These are phyloP conservation scores for Akanthomyces lecanii DNA, from an alignment of 2,329 filamentous ascomycete species.

Conservation along the genomic window DNA sequence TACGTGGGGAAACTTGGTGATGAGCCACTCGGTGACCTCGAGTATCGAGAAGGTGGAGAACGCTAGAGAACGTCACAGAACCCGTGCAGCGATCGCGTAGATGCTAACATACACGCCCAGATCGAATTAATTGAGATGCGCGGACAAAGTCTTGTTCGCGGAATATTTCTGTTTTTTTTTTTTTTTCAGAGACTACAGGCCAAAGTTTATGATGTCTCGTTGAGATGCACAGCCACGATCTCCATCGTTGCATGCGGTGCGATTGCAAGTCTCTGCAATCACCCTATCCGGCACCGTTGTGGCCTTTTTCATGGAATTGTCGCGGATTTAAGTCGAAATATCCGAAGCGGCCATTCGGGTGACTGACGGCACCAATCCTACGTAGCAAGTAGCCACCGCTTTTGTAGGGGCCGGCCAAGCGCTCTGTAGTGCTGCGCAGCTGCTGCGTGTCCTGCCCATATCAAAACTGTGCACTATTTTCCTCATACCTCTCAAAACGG, in stretches of 20 bases:
- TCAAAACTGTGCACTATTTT: background rate
- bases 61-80: background rate
- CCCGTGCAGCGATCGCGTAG: background rate
- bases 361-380: no score
- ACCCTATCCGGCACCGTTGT: background rate
- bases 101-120: background rate
- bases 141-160: no score
- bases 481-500: slow-evolving; percentile 31
- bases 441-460: background rate
- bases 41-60: slow-evolving; percentile 7
- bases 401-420: background rate
- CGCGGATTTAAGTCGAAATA: background rate
- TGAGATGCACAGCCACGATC: background rate
- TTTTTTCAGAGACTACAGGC: background rate
- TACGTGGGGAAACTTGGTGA: slow-evolving; percentile 4
- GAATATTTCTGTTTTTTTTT: background rate
- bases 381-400: background rate
- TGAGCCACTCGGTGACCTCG: slow-evolving; percentile 12
- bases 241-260: background rate
- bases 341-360: background rate
- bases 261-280: background rate
- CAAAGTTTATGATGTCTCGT: background rate
- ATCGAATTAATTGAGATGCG: background rate
- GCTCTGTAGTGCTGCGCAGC: background rate
- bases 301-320: background rate